Evolutionary conservation across 2,329 filamentous ascomycete genomes (phyloP).

Genomic region (Clonostachys sp.): DNA sequence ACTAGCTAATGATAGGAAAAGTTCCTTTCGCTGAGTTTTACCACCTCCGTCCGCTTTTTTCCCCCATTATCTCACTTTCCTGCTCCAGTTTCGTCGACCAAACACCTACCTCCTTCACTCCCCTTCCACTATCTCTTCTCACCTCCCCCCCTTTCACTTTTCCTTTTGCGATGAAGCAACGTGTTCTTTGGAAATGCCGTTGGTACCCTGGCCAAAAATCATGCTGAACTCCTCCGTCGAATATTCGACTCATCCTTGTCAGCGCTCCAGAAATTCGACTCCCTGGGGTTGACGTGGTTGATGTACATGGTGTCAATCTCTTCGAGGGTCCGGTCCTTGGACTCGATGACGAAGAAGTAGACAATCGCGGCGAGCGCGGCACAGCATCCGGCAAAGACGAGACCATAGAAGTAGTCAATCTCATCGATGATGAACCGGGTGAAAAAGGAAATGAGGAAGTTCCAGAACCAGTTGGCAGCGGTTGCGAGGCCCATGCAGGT

Average conservation of each 20-base stretch:
- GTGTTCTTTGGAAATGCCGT: neutral
- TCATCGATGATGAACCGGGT: slow-evolving; percentile 69
- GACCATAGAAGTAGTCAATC: slow-evolving; percentile 67
- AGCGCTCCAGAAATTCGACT: slow-evolving; percentile 15
- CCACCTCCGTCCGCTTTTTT: too few species aligned
- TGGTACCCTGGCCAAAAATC: neutral
- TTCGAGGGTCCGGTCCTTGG: slow-evolving; percentile 66
- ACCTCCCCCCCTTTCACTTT: too few species aligned
- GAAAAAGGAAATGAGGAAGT: slow-evolving; percentile 53
- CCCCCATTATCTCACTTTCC: too few species aligned
- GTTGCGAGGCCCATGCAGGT: slow-evolving; percentile 52
- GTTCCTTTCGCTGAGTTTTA: too few species aligned
- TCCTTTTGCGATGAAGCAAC: neutral
- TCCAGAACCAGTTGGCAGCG: slow-evolving; percentile 60
- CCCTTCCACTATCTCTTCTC: too few species aligned
- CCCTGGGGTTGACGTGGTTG: slow-evolving; percentile 41
- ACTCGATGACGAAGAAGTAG: slow-evolving; percentile 74
- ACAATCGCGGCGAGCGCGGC: slow-evolving; percentile 60
- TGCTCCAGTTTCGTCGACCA: too few species aligned
- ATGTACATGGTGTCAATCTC: slow-evolving; percentile 77
- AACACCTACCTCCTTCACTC: too few species aligned
- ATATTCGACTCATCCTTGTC: too few species aligned
- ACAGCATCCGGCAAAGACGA: slow-evolving; percentile 67
- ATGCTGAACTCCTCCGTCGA: too few species aligned
- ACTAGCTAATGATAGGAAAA: too few species aligned